These are phyloP conservation scores for Brettanomyces bruxellensis DNA, from an alignment of 805 yeast species.

Conservation along the genomic window DNA sequence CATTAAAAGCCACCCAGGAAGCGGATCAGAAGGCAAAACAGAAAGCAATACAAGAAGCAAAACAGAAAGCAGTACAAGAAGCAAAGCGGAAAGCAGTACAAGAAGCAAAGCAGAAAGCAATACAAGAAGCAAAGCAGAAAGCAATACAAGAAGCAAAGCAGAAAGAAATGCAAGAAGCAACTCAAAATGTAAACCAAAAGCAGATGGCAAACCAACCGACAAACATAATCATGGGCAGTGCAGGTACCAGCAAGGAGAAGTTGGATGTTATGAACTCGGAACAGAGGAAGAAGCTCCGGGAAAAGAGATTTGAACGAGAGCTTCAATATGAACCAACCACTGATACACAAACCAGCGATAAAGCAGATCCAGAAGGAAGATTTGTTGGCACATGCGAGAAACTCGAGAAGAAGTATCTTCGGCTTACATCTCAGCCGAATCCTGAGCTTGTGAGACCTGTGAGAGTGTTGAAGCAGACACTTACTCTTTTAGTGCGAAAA, in stretches of 20 bases:
- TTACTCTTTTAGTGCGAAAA: conserved; percentile 43
- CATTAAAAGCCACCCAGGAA: too few relatives aligned
- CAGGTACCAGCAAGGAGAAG: not conserved
- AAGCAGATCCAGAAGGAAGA: conserved; percentile 11
- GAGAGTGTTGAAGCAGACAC: conserved; percentile 47
- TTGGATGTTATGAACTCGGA: conserved; percentile 1
- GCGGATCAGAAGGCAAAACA: too few relatives aligned
- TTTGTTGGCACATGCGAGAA: conserved; percentile 54
- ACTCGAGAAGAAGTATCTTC: conserved; percentile 69
- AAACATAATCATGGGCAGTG: too few relatives aligned
- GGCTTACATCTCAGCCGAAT: conserved; percentile 87
- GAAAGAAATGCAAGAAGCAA: too few relatives aligned
- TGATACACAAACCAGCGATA: conserved; percentile 4
- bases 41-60: too few relatives aligned
- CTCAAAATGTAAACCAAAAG: too few relatives aligned
- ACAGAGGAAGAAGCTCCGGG: conserved; percentile 33
- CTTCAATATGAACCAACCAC: conserved; percentile 10
- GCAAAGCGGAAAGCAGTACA: too few relatives aligned
- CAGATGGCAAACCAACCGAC: too few relatives aligned
- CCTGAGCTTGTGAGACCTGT: conserved; percentile 78
- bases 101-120: too few relatives aligned
- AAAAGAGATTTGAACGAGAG: conserved; percentile 39
- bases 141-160: too few relatives aligned
- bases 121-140: too few relatives aligned
- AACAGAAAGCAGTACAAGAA: too few relatives aligned